phyloP scores from a whole-genome alignment of 257 asterid genomes.

The Verbena officinalis region DNA sequence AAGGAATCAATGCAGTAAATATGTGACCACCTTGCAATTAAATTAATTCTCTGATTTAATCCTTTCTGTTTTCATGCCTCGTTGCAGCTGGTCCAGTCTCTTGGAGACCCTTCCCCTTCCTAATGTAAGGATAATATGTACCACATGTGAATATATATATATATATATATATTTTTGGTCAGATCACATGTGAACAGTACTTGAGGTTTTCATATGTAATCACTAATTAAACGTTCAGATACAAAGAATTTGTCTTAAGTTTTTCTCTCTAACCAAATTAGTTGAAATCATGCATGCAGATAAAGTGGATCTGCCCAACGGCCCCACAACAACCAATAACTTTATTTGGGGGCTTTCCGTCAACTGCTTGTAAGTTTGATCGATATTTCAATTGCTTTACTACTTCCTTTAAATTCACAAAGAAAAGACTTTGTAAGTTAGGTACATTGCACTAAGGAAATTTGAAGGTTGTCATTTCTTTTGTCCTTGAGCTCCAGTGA shows the following conservation, averaged over 20 bases:
- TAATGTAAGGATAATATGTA: conserved; percentile 57
- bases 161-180: too few relatives aligned
- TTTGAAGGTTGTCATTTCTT: conserved; percentile 1
- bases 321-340: conserved; percentile 78
- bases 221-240: neutral
- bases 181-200: too few relatives aligned
- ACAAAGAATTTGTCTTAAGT: neutral
- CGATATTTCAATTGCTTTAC: neutral
- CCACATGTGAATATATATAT: conserved; percentile 24
- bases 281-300: conserved; percentile 49
- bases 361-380: conserved; percentile 78
- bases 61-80: conserved; percentile 33
- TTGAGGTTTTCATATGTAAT: conserved; percentile 4
- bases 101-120: conserved; percentile 93
- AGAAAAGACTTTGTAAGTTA: neutral
- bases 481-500: conserved; percentile 16
- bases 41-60: conserved; percentile 23
- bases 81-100: conserved; percentile 85
- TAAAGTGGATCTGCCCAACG: conserved; percentile 94
- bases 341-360: conserved; percentile 88
- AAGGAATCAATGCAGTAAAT: conserved; percentile 18
- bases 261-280: neutral
- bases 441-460: neutral
- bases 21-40: conserved; percentile 6
- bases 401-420: conserved; percentile 1